Evolutionary conservation across 805 yeast genomes (phyloP).

Genomic region (Myxozyma mucilagina): DNA sequence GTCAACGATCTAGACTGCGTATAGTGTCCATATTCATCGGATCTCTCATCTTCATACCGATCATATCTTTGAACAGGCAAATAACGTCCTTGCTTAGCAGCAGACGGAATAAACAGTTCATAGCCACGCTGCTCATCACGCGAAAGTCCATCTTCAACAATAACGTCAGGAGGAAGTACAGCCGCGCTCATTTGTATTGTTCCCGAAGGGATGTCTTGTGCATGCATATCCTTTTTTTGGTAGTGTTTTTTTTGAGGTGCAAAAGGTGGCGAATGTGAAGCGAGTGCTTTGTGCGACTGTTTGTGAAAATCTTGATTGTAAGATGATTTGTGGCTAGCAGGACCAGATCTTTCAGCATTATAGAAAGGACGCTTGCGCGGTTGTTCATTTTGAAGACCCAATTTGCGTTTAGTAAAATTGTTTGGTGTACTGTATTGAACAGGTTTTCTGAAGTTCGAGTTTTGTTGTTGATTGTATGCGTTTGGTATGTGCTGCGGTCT

Average conservation of each 20-base stretch:
- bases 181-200: constrained; percentile 7
- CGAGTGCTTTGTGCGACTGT: neutral
- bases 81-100: constrained; percentile 18
- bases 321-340: too few relatives aligned
- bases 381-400: too few relatives aligned
- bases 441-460: too few relatives aligned
- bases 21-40: neutral
- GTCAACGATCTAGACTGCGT: neutral
- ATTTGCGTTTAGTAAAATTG: too few relatives aligned
- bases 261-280: constrained; percentile 5
- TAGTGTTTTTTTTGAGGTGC: neutral
- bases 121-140: constrained; percentile 26
- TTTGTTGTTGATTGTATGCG: too few relatives aligned
- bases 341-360: too few relatives aligned
- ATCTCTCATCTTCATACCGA: neutral
- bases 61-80: neutral
- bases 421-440: too few relatives aligned
- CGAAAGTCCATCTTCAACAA: constrained; percentile 26
- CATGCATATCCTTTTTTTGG: neutral
- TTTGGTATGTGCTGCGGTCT: too few relatives aligned
- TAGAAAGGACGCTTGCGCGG: too few relatives aligned
- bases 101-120: constrained; percentile 28
- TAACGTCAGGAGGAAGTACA: constrained; percentile 5
- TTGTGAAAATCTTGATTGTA: too few relatives aligned
- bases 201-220: neutral